These are phyloP conservation scores for Mallotus repandus DNA, from an alignment of 441 rosid species.

Conservation along the genomic window DNA sequence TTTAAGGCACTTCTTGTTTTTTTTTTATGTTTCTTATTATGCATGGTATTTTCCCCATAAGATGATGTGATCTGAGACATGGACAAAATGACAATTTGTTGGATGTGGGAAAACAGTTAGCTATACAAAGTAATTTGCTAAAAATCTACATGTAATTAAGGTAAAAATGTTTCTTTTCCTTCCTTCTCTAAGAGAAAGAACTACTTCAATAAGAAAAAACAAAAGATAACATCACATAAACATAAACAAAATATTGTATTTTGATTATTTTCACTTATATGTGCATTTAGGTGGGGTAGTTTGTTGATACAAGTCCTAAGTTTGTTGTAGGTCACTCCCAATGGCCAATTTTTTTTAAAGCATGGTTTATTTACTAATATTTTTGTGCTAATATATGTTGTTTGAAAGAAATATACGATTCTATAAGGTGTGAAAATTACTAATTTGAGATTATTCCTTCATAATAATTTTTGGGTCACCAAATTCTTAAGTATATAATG, in stretches of 20 bases:
- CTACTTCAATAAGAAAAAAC: not conserved
- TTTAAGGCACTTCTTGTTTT: too few species aligned
- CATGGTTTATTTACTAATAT: too few species aligned
- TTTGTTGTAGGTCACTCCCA: too few species aligned
- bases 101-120: not conserved
- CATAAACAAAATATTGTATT: not conserved
- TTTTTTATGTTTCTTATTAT: not conserved
- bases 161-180: not conserved
- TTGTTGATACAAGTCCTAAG: not conserved
- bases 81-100: constrained; percentile 4
- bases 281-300: not conserved
- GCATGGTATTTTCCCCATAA: not conserved
- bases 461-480: not conserved
- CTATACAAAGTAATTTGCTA: not conserved
- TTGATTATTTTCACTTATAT: not conserved
- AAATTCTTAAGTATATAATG: not conserved
- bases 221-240: not conserved
- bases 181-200: not conserved
- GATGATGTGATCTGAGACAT: not conserved
- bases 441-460: not conserved
- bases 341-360: too few species aligned
- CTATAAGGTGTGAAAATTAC: not conserved
- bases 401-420: not conserved
- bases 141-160: not conserved
- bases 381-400: not conserved